Conservation (phyloP, 768 basidiomycete genomes). For the Exidia glandulosa region DNA sequence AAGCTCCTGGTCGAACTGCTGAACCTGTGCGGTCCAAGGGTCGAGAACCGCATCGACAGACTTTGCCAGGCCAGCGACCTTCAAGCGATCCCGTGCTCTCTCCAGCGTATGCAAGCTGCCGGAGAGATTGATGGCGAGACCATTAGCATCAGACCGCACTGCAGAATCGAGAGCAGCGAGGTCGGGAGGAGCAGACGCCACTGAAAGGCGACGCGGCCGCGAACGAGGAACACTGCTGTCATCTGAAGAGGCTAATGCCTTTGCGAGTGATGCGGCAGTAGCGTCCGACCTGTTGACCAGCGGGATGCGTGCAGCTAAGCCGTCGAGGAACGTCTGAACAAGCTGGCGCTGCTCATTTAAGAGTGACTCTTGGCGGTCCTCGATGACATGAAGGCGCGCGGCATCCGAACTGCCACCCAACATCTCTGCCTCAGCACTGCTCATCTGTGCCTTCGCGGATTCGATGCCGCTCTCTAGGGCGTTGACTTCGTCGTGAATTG, state of each 20-base stretch:
- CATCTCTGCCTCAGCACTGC: conserved; percentile 31
- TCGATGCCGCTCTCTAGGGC: conserved; percentile 50
- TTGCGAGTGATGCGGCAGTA: conserved; percentile 8
- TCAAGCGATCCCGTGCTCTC: conserved; percentile 36
- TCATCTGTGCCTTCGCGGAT: conserved; percentile 39
- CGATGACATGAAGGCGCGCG: conserved; percentile 15
- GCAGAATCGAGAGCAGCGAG: conserved; percentile 46
- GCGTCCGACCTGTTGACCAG: conserved; percentile 37
- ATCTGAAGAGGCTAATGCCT: conserved; percentile 15
- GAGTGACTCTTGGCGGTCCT: conserved; percentile 22
- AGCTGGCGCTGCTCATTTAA: conserved; percentile 23
- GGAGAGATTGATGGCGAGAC: conserved; percentile 51
- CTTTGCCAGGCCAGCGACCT: conserved; percentile 42
- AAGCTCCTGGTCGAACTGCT: conserved; percentile 29
- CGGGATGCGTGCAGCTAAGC: conserved; percentile 40
- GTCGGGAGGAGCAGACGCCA: conserved; percentile 38
- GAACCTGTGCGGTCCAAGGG: conserved; percentile 21
- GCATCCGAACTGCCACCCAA: conserved; percentile 23
- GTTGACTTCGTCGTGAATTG: conserved; percentile 48
- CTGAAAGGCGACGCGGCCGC: not conserved
- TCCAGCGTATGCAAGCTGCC: conserved; percentile 42
- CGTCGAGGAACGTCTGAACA: conserved; percentile 38
- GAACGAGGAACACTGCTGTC: conserved; percentile 24
- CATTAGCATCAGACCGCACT: conserved; percentile 59
- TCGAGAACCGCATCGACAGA: conserved; percentile 27